phyloP scores from a whole-genome alignment of 257 asterid species.

The Fraxinus quadrangulata region DNA sequence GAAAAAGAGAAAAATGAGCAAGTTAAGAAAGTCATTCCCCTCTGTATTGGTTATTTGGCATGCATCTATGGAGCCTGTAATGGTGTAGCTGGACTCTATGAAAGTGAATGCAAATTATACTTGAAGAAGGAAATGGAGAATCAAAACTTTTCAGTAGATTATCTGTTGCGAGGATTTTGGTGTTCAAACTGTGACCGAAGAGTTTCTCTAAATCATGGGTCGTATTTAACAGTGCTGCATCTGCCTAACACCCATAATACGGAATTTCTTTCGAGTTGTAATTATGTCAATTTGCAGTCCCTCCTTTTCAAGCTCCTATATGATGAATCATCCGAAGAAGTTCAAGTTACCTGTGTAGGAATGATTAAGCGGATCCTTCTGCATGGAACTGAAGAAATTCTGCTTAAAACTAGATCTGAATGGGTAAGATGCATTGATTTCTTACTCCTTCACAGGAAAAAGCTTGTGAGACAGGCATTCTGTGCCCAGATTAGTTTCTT shows the following conservation, averaged over 20 bases:
- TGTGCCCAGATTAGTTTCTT: slow-evolving; percentile 71
- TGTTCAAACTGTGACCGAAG: slow-evolving; percentile 81
- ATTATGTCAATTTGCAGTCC: slow-evolving; percentile 62
- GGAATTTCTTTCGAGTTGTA: slow-evolving; percentile 41
- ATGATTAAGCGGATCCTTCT: slow-evolving; percentile 67
- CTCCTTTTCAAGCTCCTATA: slow-evolving; percentile 68
- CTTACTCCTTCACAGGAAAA: slow-evolving; percentile 70
- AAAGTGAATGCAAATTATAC: slow-evolving; percentile 62
- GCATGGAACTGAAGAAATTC: slow-evolving; percentile 65
- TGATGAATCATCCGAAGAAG: slow-evolving; percentile 78
- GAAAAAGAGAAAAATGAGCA: slow-evolving; percentile 56
- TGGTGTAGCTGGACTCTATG: slow-evolving; percentile 32
- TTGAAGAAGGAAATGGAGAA: slow-evolving; percentile 44
- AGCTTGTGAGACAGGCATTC: slow-evolving; percentile 78
- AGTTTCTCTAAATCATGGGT: slow-evolving; percentile 30
- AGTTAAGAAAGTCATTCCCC: slow-evolving; percentile 69
- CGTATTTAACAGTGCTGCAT: slow-evolving; percentile 37
- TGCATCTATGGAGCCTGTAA: slow-evolving; percentile 70
- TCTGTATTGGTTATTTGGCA: slow-evolving; percentile 76
- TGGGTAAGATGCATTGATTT: slow-evolving; percentile 76
- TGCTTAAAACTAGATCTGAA: slow-evolving; percentile 63
- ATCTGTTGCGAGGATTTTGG: slow-evolving; percentile 65
- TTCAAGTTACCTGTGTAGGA: slow-evolving; percentile 81
- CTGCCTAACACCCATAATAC: slow-evolving; percentile 36
- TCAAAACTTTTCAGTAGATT: slow-evolving; percentile 41